These are phyloP conservation scores for Trichomonascaceae sp. DNA, from an alignment of 1,139 yeast genomes.

Conservation along the genomic window DNA sequence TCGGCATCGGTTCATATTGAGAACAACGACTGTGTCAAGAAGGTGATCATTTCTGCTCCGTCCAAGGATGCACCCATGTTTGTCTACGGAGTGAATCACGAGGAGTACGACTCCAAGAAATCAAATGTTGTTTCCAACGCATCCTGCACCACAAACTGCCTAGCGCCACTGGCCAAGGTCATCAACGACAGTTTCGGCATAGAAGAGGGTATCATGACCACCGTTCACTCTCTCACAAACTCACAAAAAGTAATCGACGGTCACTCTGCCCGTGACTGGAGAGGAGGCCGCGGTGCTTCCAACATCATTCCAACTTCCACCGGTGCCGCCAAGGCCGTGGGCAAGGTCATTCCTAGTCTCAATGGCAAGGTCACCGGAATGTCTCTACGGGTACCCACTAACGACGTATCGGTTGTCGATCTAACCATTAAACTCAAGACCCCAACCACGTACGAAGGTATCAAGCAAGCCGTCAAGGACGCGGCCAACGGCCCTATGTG, in stretches of 20 bases:
- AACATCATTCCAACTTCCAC: slow-evolving; percentile 83
- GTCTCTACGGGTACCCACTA: slow-evolving; percentile 79
- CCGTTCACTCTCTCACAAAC: slow-evolving; percentile 81
- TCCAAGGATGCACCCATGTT: slow-evolving; percentile 83
- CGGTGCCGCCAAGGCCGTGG: slow-evolving; percentile 89
- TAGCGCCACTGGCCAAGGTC: slow-evolving; percentile 79
- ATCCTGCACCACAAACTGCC: slow-evolving; percentile 81
- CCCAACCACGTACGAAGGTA: slow-evolving; percentile 60
- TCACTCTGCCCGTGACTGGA: slow-evolving; percentile 88
- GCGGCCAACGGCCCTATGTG: slow-evolving; percentile 43
- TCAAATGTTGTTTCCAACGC: slow-evolving; percentile 60
- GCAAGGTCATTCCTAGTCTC: slow-evolving; percentile 75
- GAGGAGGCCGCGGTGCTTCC: slow-evolving; percentile 87
- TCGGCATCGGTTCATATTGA: slow-evolving; percentile 70
- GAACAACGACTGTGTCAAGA: slow-evolving; percentile 84
- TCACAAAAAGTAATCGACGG: slow-evolving; percentile 86
- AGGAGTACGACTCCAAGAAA: slow-evolving; percentile 54
- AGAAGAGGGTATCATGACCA: slow-evolving; percentile 81
- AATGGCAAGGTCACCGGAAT: slow-evolving; percentile 82
- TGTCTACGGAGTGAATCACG: slow-evolving; percentile 71
- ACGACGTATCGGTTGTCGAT: slow-evolving; percentile 70
- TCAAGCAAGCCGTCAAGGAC: slow-evolving; percentile 53
- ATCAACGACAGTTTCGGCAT: slow-evolving; percentile 66
- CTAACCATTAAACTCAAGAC: slow-evolving; percentile 54
- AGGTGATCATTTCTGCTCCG: slow-evolving; percentile 79